Evolutionary conservation across 1,284 basidiomycete species (phyloP), one percentile per base, ranked within the genome.

Genomic region (Termitomyces sp.): DNA sequence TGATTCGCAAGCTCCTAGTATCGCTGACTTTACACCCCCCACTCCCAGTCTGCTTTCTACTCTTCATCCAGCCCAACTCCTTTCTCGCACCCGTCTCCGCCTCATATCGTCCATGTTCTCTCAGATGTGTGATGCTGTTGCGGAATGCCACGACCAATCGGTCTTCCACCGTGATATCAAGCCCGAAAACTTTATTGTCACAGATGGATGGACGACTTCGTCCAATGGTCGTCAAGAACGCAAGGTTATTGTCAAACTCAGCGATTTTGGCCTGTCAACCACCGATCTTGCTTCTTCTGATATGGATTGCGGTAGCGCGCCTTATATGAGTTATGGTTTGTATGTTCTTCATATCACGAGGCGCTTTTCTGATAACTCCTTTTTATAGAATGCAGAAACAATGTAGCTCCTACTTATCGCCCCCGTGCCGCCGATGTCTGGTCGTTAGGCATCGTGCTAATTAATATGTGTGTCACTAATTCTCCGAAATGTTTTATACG

Each of bases 111-210:
- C 90, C 65, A 99, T 99, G 97, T 99, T 99, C 72, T 78, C 84
- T 34, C 76, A 99, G 73, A 99, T 99, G 93, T 99, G 97, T 68
- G 91, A 96, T 58, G 94, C 96, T 31, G 94, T 99, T 10, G 91
- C 93, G 3, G 84, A 90, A n/a, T 98, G 96, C 72, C 96, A 99
- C 67, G 86, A 91, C 37, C 85, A 88, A 55, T 89, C 89, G 42
- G 90, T 99, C 52, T 91, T 88, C 66, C 96, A 99, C 68, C 87
- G 96, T 56, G 97, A 99, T 70, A 97, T 99, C 79, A 99, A 99
- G 75, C 96, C 96, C 0, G 92, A 94, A 72, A 96, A 94, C 72
- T 94, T 94, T 65, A 94, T 93, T 66, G 90, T 94, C 62, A 94
- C 91, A 1, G 86, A 93, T 66, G 90, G 85, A 38, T 83, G 83